phyloP scores from a whole-genome alignment of 2,329 filamentous ascomycete species.

The Colletotrichum higginsianum region DNA sequence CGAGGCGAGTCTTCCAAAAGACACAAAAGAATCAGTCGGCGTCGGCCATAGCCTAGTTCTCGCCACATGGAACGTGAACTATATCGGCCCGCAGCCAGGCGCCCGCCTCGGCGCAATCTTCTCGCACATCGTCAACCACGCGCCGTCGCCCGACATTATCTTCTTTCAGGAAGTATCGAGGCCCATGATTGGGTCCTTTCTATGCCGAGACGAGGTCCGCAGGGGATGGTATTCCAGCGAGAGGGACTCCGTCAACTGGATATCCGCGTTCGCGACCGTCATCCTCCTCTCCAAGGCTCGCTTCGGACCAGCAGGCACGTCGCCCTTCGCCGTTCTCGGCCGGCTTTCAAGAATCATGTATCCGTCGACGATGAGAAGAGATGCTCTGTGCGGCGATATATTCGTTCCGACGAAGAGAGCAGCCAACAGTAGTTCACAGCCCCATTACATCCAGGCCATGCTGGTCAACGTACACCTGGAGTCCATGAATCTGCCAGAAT shows the following conservation, averaged over 20 bases:
- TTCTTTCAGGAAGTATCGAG: slow-evolving; percentile 54
- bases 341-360: slow-evolving; percentile 51
- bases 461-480: slow-evolving; percentile 59
- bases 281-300: slow-evolving; percentile 49
- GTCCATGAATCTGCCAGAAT: slow-evolving; percentile 49
- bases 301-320: slow-evolving; percentile 37
- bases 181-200: slow-evolving; percentile 45
- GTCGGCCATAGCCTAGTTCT: neutral
- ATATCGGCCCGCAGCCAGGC: slow-evolving; percentile 10
- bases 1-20: too few relatives aligned
- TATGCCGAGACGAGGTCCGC: slow-evolving; percentile 47
- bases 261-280: slow-evolving; percentile 47
- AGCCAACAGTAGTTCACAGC: slow-evolving; percentile 10
- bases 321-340: slow-evolving; percentile 44
- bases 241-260: slow-evolving; percentile 45
- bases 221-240: slow-evolving; percentile 52
- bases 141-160: slow-evolving; percentile 48
- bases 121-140: slow-evolving; percentile 42
- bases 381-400: slow-evolving; percentile 56
- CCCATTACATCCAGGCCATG: slow-evolving; percentile 40
- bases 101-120: slow-evolving; percentile 49
- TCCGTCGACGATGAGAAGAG: slow-evolving; percentile 50
- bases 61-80: slow-evolving; percentile 34
- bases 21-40: neutral
- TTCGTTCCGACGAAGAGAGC: slow-evolving; percentile 40